These are phyloP conservation scores for Taphrina flavorubra DNA, from an alignment of 1,139 yeast genomes.

Conservation along the genomic window DNA sequence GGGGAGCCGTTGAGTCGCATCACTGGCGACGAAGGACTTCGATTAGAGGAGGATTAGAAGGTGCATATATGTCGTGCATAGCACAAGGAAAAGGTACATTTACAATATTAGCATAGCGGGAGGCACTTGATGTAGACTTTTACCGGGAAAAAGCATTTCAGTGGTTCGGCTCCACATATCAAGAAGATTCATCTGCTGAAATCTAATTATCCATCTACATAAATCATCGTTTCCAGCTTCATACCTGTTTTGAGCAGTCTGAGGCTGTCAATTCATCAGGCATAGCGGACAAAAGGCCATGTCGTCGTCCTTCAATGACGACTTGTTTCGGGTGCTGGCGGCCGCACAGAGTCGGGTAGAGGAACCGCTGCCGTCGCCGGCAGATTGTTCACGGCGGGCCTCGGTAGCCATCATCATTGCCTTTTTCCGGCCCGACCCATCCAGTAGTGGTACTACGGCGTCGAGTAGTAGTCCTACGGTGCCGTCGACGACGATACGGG, in stretches of 20 bases:
- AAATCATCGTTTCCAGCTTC: neutral
- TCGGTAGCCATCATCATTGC: slow-evolving; percentile 20
- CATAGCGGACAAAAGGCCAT: neutral
- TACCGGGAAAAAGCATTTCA: neutral
- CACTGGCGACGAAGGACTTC: slow-evolving; percentile 22
- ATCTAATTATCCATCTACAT: neutral
- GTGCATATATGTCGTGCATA: neutral
- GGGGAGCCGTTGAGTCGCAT: neutral
- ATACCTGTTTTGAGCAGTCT: neutral
- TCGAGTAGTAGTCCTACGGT: no score
- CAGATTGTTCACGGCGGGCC: slow-evolving; percentile 7
- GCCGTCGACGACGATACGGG: no score
- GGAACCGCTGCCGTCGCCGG: neutral
- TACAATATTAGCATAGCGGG: neutral
- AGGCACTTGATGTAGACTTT: neutral
- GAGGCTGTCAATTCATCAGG: no score
- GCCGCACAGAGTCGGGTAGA: neutral
- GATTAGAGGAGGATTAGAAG: slow-evolving; percentile 23
- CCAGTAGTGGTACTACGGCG: no score
- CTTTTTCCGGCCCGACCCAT: neutral
- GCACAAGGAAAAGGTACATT: neutral
- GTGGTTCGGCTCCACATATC: slow-evolving; percentile 9
- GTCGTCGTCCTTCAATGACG: neutral
- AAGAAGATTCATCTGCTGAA: neutral
- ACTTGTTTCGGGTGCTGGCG: neutral